Evolutionary conservation across 139 green algal genomes (phyloP).

Genomic region (Chlorella vulgaris): DNA sequence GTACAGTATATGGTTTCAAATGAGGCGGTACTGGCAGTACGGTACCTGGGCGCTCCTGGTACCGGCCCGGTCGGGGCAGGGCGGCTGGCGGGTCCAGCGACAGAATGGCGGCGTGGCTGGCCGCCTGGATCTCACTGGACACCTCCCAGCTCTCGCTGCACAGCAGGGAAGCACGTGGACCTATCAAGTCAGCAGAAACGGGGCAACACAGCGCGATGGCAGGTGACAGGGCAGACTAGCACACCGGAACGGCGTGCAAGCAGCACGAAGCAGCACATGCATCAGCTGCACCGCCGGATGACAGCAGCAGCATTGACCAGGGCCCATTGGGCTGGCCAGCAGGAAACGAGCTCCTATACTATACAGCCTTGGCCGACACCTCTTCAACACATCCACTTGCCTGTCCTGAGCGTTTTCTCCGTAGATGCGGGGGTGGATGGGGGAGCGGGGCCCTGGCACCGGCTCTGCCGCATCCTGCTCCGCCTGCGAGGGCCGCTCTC

Average conservation of each 20-base stretch:
- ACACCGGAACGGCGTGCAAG: no score
- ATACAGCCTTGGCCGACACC: no score
- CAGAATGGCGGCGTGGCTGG: neutral
- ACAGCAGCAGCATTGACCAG: no score
- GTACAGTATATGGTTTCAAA: no score
- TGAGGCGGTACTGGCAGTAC: no score
- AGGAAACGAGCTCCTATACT: no score
- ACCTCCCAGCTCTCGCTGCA: neutral
- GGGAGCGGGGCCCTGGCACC: neutral
- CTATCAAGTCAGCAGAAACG: neutral
- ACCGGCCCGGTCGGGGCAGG: neutral
- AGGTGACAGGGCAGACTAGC: no score
- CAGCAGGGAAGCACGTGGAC: neutral
- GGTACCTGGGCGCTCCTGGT: neutral
- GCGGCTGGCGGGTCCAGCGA: neutral
- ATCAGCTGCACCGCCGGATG: no score
- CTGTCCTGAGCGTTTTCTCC: neutral
- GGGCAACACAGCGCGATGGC: no score
- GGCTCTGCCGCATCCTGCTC: slow-evolving; percentile 7
- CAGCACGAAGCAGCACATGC: no score
- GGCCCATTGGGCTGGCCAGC: no score
- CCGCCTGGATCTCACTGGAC: neutral
- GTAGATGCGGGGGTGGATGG: slow-evolving; percentile 20
- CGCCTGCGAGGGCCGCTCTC: neutral
- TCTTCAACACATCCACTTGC: no score